These are phyloP conservation scores for Aphanomyces cochlioides DNA, from an alignment of 352 stramenopile species.

Conservation along the genomic window DNA sequence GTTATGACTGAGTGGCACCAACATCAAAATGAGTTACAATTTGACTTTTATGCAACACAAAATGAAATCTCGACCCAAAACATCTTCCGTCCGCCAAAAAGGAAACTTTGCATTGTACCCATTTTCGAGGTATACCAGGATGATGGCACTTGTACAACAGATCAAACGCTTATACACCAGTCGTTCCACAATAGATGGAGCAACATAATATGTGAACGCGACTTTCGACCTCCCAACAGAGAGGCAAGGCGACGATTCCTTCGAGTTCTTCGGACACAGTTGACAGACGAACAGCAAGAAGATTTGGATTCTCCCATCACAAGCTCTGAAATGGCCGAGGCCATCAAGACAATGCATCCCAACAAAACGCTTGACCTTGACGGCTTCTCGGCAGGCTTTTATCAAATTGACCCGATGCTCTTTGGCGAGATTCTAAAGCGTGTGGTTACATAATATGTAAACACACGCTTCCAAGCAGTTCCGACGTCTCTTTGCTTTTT, in stretches of 20 bases:
- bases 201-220: no score
- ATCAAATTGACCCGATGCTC: background rate
- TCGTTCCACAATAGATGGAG: no score
- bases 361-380: background rate
- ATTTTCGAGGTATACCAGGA: background rate
- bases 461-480: background rate
- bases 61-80: background rate
- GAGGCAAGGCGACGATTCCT: background rate
- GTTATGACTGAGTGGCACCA: background rate
- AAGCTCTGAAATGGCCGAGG: background rate
- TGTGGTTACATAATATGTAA: background rate
- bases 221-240: no score
- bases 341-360: background rate
- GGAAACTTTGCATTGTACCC: background rate
- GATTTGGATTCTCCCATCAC: background rate
- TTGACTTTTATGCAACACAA: conserved; percentile 1
- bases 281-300: background rate
- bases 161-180: no score
- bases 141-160: no score
- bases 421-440: background rate
- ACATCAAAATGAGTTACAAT: background rate
- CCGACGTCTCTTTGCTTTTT: background rate
- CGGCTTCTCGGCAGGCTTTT: background rate
- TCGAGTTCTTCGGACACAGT: background rate
- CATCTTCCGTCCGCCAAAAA: background rate